Percentiles rank a stretch among this genome's conserved stretches.
phyloP scores from a whole-genome alignment of 1,284 basidiomycete genomes.

The Cystobasidiaceae sp. region DNA sequence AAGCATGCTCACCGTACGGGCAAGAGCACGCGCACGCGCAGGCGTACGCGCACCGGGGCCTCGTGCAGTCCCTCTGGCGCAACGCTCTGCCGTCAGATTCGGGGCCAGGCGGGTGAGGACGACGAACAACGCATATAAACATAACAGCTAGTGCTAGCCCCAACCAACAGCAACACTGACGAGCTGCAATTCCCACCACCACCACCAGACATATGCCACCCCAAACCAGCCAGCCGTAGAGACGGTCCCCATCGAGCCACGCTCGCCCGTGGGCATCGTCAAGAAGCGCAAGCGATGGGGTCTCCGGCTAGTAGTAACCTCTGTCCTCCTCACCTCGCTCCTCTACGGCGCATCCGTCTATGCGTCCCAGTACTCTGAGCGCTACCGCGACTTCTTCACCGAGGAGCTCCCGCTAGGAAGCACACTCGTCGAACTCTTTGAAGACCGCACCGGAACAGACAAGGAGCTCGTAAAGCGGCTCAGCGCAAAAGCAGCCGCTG shows the following conservation, averaged over 20 bases:
- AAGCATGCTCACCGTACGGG: slow-evolving; percentile 12
- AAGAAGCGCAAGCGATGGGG: slow-evolving; percentile 22
- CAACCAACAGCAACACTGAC: background rate
- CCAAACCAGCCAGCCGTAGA: background rate
- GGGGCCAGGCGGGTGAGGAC: slow-evolving; percentile 14
- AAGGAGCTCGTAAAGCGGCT: slow-evolving; percentile 45
- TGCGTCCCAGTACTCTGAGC: slow-evolving; percentile 63
- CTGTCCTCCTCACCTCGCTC: slow-evolving; percentile 47
- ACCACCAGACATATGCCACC: slow-evolving; percentile 3
- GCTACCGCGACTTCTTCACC: slow-evolving; percentile 74
- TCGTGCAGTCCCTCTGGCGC: background rate
- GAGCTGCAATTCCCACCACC: background rate
- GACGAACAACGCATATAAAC: background rate
- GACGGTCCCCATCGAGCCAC: slow-evolving; percentile 9
- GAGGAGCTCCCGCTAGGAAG: slow-evolving; percentile 70
- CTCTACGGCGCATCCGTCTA: slow-evolving; percentile 75
- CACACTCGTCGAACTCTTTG: slow-evolving; percentile 69
- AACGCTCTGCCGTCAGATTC: background rate
- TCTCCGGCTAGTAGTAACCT: slow-evolving; percentile 47
- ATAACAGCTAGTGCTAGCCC: no score
- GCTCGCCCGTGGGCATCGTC: slow-evolving; percentile 13
- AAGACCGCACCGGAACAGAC: slow-evolving; percentile 60
- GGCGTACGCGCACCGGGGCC: no score
- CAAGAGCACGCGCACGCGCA: no score
- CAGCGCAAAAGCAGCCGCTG: slow-evolving; percentile 43